Evolutionary conservation across 345 rosid species (phyloP), one percentile per base, ranked within the genome.

Genomic region (Populus nigra): DNA sequence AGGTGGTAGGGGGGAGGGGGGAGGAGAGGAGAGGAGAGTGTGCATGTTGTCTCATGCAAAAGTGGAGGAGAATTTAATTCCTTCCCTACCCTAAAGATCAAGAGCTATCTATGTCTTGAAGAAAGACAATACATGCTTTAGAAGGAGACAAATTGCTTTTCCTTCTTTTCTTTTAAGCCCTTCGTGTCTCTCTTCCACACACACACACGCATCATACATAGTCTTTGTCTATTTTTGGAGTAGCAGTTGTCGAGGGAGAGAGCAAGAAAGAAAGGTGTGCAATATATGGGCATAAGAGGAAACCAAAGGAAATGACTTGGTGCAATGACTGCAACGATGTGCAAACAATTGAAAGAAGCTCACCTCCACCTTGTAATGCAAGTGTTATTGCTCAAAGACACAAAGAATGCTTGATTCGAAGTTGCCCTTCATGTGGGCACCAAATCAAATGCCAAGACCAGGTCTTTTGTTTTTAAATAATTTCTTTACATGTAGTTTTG

Each of bases 401-500:
- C 43, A 78, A 83, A 80, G 81, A 74, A 61, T 79, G 78, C 71
- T 72, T 89, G 2, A 35, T 83, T 68, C 85, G 85, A 76, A 77
- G 90, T 18, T 95, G 99, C 74, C 99, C 99, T 83, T 93, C 98
- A 31, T 95, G 99, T 80, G 97, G 99, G 35, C 97, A 91, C 78
- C 92, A 87, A 74, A 90, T 95, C 87, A 91, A 88, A 80, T 81
- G 81, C 87, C 89, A 84, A 35, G 89, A 92, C n/a, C 93, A 93
- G 86, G 92, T 92, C 63, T 55, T 47, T 5, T 65, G 10, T 36
- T 35, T 38, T 18, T 3, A 35, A 16, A 13, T 27, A 38, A 3
- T 20, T 16, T 36, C 35, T 18, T 38, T 17, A 22, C 23, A 11
- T 41, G 10, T 17, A n/a, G 17, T 31, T 16, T 18, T 29, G 17